Percentiles rank a stretch among this genome's conserved stretches.
phyloP scores from a whole-genome alignment of 306 rosid species.

The Pachyrhizus erosus region DNA sequence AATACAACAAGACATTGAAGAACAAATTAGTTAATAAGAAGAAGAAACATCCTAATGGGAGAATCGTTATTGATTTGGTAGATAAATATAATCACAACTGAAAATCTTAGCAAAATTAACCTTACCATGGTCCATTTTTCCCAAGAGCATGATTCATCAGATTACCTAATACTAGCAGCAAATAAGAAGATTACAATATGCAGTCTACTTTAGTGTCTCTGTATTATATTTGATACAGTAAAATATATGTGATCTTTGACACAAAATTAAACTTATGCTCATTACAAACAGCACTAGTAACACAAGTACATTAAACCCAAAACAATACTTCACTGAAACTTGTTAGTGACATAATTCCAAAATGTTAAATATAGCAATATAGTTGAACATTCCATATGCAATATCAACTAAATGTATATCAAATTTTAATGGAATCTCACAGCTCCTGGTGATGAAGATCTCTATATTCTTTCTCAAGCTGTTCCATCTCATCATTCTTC shows the following conservation, averaged over 20 bases:
- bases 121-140: neutral
- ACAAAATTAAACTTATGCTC: neutral
- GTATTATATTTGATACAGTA: neutral
- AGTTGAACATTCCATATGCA: conserved; percentile 14
- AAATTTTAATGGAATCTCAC: conserved; percentile 56
- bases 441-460: conserved; percentile 72
- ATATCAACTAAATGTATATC: neutral
- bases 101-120: neutral
- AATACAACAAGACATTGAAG: neutral
- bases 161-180: conserved; percentile 7
- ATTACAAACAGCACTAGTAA: neutral
- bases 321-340: neutral
- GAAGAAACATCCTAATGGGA: neutral
- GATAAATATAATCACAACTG: neutral
- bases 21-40: neutral
- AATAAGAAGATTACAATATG: neutral
- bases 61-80: neutral
- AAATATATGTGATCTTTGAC: neutral
- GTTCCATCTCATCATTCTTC: conserved; percentile 72
- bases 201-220: neutral
- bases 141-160: neutral
- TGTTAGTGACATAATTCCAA: conserved; percentile 15
- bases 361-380: conserved; percentile 26
- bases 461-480: conserved; percentile 78
- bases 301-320: conserved; percentile 14